Conservation (phyloP, 257 asterid species). For the Plectranthus barbatus region DNA sequence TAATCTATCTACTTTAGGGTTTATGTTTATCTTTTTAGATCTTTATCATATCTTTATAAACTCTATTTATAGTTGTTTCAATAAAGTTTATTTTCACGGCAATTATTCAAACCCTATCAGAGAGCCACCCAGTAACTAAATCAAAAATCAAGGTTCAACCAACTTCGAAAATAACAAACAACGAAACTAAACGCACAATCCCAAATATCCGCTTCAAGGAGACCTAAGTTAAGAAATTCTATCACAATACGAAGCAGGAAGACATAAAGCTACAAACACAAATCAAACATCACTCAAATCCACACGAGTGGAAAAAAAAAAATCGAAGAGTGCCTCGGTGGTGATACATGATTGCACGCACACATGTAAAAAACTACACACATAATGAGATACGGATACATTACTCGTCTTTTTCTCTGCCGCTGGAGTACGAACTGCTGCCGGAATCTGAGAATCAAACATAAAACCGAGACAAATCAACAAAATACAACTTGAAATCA, state of each 20-base stretch:
- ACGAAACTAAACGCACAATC: not conserved
- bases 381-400: constrained; percentile 18
- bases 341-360: constrained; percentile 14
- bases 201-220: constrained; percentile 9
- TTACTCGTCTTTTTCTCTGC: constrained; percentile 64
- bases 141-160: constrained; percentile 5
- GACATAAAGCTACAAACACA: constrained; percentile 26
- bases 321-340: constrained; percentile 8
- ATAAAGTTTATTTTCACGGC: too few species aligned
- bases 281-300: not conserved
- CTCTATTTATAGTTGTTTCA: too few species aligned
- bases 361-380: constrained; percentile 6
- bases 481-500: constrained; percentile 15
- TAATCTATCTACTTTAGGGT: too few species aligned
- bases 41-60: too few species aligned
- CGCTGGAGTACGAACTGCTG: constrained; percentile 41
- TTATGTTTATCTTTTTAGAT: too few species aligned
- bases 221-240: constrained; percentile 1
- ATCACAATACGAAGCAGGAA: constrained; percentile 15
- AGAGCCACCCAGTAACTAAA: not conserved
- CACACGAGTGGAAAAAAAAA: constrained; percentile 4
- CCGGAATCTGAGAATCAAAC: constrained; percentile 65
- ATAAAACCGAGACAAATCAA: constrained; percentile 1
- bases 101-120: too few species aligned
- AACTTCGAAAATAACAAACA: not conserved